phyloP scores from a whole-genome alignment of 352 stramenopile species.

The Globisporangium sylvaticum region DNA sequence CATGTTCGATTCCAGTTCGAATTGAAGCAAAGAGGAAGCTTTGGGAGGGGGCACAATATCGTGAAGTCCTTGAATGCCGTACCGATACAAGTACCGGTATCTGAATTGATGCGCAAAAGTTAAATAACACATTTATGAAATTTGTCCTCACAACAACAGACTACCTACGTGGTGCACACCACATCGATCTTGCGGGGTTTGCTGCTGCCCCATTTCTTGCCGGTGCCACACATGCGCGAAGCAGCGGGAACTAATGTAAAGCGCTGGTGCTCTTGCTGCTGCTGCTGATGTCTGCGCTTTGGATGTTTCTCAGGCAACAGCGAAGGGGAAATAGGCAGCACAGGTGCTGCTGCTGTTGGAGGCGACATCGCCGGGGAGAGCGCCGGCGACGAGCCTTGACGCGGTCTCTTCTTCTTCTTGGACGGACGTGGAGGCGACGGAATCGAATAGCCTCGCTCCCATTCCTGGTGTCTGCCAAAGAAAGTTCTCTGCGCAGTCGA shows the following conservation, averaged over 20 bases:
- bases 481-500: slow-evolving; percentile 16
- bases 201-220: slow-evolving; percentile 12
- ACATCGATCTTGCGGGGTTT: slow-evolving; percentile 14
- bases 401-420: slow-evolving; percentile 67
- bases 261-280: slow-evolving; percentile 27
- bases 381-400: slow-evolving; percentile 35
- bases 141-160: neutral
- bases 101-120: neutral
- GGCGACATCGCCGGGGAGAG: slow-evolving; percentile 25
- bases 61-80: too few relatives aligned
- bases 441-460: slow-evolving; percentile 28
- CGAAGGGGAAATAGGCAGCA: slow-evolving; percentile 24
- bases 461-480: slow-evolving; percentile 24
- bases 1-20: slow-evolving; percentile 1
- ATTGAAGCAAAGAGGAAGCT: too few relatives aligned
- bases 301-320: slow-evolving; percentile 27
- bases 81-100: too few relatives aligned
- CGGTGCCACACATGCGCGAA: slow-evolving; percentile 24
- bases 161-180: slow-evolving; percentile 12
- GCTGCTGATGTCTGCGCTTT: slow-evolving; percentile 27
- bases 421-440: slow-evolving; percentile 23
- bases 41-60: too few relatives aligned
- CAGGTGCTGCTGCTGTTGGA: slow-evolving; percentile 11
- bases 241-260: slow-evolving; percentile 22
- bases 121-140: slow-evolving; percentile 11